Evolutionary conservation across 495 filamentous ascomycete genomes (phyloP), one percentile per base, ranked within the genome.

Genomic region (Cryomyces minteri): DNA sequence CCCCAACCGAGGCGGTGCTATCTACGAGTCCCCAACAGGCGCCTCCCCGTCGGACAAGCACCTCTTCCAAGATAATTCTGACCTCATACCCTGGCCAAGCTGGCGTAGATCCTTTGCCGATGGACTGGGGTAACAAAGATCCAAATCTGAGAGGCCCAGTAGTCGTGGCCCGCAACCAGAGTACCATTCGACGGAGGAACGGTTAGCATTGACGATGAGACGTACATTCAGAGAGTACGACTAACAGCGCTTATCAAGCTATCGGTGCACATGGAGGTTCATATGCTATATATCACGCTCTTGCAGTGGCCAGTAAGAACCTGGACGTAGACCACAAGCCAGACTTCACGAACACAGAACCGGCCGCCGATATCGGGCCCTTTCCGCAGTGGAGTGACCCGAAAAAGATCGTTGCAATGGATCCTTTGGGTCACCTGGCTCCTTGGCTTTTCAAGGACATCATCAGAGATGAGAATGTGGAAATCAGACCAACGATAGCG

Each of bases 401-500:
- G 58, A 88, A 83, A 56, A 95, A 94, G 68, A 95, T 98, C 48
- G 90, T 98, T 28, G 82, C 90, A 30, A 93, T 98, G 84, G 90
- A 98, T 61, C 90, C 90, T 5, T 80, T 78, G 52, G 90, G 90
- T 5, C 90, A 98, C 62, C 67, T 93, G 48, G 77, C 81, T 5
- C 86, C 88, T 11, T 88, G 79, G 82, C 59, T 85, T 10, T 87
- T 73, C 63, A 74, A 76, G 36, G 72, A 82, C 46, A 59, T 67
- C 14, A 83, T 87, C 47, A 63, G 74, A 12, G 73, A 74, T 32
- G 76, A 88, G 34, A 67, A 77, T 50, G 68, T 88, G 32, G 88
- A 98, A 54, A 83, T 96, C 49, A 74, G 88, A 40, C 90, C 90
- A 25, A 94, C 90, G 0, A 98, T 98, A 67, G 82, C 90, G 6